phyloP scores from a whole-genome alignment of 768 basidiomycete species.

The Tulasnella sp. region DNA sequence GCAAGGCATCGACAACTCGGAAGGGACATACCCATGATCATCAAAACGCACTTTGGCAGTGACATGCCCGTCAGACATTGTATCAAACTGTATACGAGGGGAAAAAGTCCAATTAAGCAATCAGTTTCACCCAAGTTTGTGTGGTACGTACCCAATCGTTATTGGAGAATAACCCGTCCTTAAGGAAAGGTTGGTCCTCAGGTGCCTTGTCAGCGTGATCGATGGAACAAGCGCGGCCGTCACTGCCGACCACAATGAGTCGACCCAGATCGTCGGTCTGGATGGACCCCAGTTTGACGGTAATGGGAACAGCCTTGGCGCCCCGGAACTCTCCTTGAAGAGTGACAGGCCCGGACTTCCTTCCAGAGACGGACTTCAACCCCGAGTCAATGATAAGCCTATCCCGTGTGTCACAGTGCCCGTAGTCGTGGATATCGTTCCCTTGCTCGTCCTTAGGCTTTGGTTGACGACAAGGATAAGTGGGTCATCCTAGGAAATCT shows the following conservation, averaged over 20 bases:
- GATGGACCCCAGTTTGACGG: conserved; percentile 21
- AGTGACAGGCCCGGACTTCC: conserved; percentile 2
- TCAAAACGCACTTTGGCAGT: no score
- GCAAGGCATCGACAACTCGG: no score
- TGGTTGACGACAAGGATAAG: neutral
- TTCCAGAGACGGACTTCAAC: neutral
- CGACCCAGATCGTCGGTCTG: conserved; percentile 23
- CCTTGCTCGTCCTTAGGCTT: neutral
- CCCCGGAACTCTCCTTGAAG: conserved; percentile 20
- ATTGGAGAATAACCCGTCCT: conserved; percentile 25
- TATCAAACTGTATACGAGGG: conserved; percentile 25
- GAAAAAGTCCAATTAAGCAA: neutral
- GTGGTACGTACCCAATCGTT: neutral
- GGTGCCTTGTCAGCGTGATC: conserved; percentile 10
- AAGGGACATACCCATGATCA: no score
- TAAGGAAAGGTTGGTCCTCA: conserved; percentile 17
- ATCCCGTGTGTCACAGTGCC: neutral
- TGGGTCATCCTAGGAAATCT: neutral
- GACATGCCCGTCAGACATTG: conserved; percentile 27
- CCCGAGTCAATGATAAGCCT: conserved; percentile 1
- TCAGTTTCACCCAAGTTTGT: neutral
- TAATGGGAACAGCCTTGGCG: conserved; percentile 14
- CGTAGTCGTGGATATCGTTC: neutral
- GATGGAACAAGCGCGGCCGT: conserved; percentile 20
- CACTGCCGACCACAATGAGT: conserved; percentile 25